Evolutionary conservation across 495 filamentous ascomycete genomes (phyloP), one percentile per base, ranked within the genome.

Genomic region (Penicillium dipodomyicola): DNA sequence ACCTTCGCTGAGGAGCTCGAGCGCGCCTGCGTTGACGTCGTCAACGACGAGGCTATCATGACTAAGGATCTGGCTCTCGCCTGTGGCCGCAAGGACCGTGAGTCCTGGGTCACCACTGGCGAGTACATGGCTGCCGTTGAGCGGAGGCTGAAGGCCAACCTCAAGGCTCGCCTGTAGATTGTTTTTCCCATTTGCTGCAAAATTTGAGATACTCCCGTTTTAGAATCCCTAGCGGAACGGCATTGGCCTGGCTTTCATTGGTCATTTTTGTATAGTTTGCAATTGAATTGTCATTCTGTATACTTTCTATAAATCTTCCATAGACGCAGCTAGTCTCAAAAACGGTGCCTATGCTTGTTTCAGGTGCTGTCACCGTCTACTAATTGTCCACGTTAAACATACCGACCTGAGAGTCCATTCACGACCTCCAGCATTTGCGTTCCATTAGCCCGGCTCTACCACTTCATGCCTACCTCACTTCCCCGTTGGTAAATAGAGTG

Each of bases 11-110:
- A 97, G 77, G 82, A 80, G 65, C 82, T 98, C 54, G 94, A 98
- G 84, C 79, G 88, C 70, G 94, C 94, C n/a, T 96, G 93, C 72
- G 77, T 95, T 46, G 92, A 97, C 67, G 90, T 91, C 22, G 94
- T 98, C 57, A 89, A 97, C 70, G 74, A 89, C 42, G 91, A 97
- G 64, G 90, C 89, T 47, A 88, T 96, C 77, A 98, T 97, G 94
- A 98, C 94, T 67, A 98, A 98, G 84, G 94, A 98, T 75, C 72
- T 98, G 61, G 93, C 93, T 17, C 82, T 98, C 30, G 86, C 91
- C 29, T 92, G 90, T 69, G 94, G 94, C 63, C 89, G 88, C 81
- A 90, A 86, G 57, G 87, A 83, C 42, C 82, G 89, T 45, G 82
- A 81, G 67, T 85, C 88, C 58, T 97, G 90, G 77, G 94, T 93